Evolutionary conservation across 1,139 yeast species (phyloP).

Genomic region (Trichomonascaceae sp.): DNA sequence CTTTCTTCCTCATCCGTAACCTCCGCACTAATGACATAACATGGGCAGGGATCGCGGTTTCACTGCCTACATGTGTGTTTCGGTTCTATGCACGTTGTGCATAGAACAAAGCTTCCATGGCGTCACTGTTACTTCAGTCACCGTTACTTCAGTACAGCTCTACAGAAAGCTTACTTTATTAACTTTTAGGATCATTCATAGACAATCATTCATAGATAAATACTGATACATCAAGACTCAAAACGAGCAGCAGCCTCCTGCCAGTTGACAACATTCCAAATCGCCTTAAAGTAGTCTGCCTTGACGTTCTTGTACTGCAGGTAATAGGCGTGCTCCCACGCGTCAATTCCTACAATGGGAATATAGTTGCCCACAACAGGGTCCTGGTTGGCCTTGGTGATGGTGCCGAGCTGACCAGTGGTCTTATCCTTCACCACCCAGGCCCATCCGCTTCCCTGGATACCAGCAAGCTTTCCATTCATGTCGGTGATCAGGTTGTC

Average conservation of each 20-base stretch:
- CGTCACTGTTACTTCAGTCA: no score
- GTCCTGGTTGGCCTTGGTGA: constrained; percentile 85
- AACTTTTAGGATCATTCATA: no score
- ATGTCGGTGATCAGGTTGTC: constrained; percentile 58
- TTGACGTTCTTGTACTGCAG: constrained; percentile 91
- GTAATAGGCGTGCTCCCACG: constrained; percentile 98
- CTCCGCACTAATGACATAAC: no score
- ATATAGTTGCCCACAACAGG: constrained; percentile 61
- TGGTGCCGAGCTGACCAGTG: constrained; percentile 71
- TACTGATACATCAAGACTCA: no score
- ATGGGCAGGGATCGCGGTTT: no score
- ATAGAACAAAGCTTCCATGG: no score
- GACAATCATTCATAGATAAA: no score
- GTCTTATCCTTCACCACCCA: constrained; percentile 81
- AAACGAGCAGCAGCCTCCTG: constrained; percentile 76
- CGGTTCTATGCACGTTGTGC: no score
- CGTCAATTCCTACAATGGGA: constrained; percentile 88
- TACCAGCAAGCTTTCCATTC: constrained; percentile 73
- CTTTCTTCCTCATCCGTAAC: no score
- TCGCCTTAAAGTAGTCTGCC: constrained; percentile 89
- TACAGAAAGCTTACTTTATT: no score
- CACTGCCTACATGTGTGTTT: no score
- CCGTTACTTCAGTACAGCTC: no score
- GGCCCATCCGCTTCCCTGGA: constrained; percentile 98
- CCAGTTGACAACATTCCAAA: constrained; percentile 97